Conservation (phyloP, 177 flowering plant species). For the Vitis hybrid region DNA sequence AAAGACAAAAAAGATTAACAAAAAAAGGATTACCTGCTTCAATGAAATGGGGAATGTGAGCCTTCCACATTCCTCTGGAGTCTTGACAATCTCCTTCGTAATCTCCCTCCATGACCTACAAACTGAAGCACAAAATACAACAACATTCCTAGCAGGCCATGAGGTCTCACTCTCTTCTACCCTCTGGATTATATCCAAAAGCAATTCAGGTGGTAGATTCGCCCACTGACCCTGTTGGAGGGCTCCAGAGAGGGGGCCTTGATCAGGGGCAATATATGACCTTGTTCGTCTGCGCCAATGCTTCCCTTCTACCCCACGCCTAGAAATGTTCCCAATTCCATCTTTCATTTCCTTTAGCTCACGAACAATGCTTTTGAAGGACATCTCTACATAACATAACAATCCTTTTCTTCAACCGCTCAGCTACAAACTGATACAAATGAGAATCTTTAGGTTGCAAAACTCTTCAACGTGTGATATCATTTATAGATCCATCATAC, state of each 20-base stretch:
- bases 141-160: slow-evolving; percentile 46
- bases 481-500: too few species aligned
- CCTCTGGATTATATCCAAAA: slow-evolving; percentile 43
- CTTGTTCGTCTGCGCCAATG: slow-evolving; percentile 35
- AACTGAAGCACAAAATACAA: slow-evolving; percentile 42
- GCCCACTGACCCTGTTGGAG: slow-evolving; percentile 55
- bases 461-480: too few species aligned
- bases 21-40: slow-evolving; percentile 39
- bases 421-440: background rate
- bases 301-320: slow-evolving; percentile 48
- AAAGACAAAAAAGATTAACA: background rate
- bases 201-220: slow-evolving; percentile 46
- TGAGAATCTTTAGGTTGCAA: background rate
- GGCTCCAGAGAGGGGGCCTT: slow-evolving; percentile 14
- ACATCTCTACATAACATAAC: slow-evolving; percentile 33
- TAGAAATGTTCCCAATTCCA: slow-evolving; percentile 57
- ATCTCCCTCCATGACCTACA: slow-evolving; percentile 50
- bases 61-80: slow-evolving; percentile 53
- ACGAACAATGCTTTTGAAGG: slow-evolving; percentile 62
- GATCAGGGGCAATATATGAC: slow-evolving; percentile 44
- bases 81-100: slow-evolving; percentile 39
- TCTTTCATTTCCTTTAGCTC: slow-evolving; percentile 67
- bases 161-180: slow-evolving; percentile 47
- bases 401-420: slow-evolving; percentile 12
- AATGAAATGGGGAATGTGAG: slow-evolving; percentile 50